Base-by-base conservation (phyloP, 495 filamentous ascomycete genomes). In the Tuber aestivum region DNA sequence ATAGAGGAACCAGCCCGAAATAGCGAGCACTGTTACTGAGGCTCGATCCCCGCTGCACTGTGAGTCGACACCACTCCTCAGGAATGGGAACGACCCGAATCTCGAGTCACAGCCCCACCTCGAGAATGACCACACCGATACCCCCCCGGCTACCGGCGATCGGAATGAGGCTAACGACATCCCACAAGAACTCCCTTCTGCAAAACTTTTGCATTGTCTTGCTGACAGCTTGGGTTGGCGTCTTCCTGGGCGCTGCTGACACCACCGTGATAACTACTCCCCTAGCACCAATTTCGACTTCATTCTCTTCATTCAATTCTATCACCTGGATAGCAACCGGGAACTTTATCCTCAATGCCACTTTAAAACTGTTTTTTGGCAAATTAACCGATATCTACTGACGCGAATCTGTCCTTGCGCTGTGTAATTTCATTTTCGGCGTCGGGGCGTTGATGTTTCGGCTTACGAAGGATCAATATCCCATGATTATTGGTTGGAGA, bases 311-410 rank as follows among this genome's bases (percentile, higher is more conserved):
- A 1, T 87, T 97, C 68, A 90, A 89, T n/a, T 85, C 95, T 40
- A 86, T 97, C 68, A 95, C 94, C 8, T 97, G 94, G 94, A 89
- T 97, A 20, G 95, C 94, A 3, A 92, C 92, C 5, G 90, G 93
- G 38, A 97, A 97, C 83, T 88, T 97, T 42, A 94, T 97, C 78
- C 90, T 94, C 70, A 96, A 95, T 84, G 93, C 94, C 9, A 92
- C 93, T 3, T 91, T 90, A 70, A 95, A 97, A 78, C 94, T 94
- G 3, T 84, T 97, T 18, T 91, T 91, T 71, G 95, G 95, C n/a
- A 88, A 92, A 8, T 83, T 97, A 77, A 97, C 95, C 0, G 95
- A 97, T 82, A 95, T 97, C 32, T 95, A 93, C 83, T 91, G 90
- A 7, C 89, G 94, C 10, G 87, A 92, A 1, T 88, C 90, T 1